A percentile compares a stretch with the other conserved stretches of the same genome.
These are phyloP conservation scores for Scenedesmus sp. DNA, from an alignment of 163 green algal species.

Conservation along the genomic window DNA sequence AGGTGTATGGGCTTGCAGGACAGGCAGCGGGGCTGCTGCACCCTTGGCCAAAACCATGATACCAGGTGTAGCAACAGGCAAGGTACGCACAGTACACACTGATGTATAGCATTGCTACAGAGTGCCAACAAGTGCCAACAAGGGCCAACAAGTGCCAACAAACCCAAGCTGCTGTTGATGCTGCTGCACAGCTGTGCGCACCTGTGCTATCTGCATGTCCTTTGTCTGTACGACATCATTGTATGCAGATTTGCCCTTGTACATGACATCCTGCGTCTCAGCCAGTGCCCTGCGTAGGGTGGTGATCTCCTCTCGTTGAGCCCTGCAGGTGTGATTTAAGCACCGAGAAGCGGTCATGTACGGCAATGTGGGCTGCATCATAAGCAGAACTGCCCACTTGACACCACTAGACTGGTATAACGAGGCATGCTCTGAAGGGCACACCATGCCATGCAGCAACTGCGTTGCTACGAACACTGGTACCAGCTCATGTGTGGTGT, in stretches of 20 bases:
- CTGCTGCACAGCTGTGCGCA: constrained; percentile 17
- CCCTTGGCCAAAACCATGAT: too few species aligned
- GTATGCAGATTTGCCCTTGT: constrained; percentile 18
- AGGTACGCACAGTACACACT: too few species aligned
- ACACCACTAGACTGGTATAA: too few species aligned
- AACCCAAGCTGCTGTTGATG: background rate
- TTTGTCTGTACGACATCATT: constrained; percentile 47
- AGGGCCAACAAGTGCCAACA: too few species aligned
- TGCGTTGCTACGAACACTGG: background rate
- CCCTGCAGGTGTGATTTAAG: background rate
- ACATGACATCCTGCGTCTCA: constrained; percentile 51
- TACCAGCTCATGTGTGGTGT: background rate
- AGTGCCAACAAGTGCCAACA: too few species aligned
- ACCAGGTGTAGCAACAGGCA: too few species aligned
- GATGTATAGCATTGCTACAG: too few species aligned
- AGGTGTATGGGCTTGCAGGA: too few species aligned
- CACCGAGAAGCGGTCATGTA: background rate
- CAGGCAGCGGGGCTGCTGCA: too few species aligned
- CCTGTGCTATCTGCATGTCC: constrained; percentile 54
- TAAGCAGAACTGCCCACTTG: background rate
- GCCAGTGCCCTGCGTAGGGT: constrained; percentile 27
- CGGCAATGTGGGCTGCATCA: background rate
- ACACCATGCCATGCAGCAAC: background rate
- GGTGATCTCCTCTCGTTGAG: constrained; percentile 40
- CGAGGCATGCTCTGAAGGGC: too few species aligned